Evolutionary conservation across 768 basidiomycete genomes (phyloP).

Genomic region (Mycena metata): DNA sequence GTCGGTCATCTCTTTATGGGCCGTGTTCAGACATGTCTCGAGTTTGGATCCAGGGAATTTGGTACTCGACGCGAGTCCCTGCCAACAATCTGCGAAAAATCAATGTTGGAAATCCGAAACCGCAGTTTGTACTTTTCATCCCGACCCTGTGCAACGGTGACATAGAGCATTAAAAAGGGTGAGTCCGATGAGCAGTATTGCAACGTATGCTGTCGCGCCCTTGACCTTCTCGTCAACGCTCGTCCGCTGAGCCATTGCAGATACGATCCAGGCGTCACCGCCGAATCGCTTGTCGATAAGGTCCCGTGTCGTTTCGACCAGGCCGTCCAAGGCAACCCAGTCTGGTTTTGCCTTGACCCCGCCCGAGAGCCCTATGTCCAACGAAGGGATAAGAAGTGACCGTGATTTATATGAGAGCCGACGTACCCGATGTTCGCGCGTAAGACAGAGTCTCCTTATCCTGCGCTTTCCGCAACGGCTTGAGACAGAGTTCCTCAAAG

Average conservation of each 20-base stretch:
- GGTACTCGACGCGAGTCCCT: neutral
- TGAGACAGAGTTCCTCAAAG: neutral
- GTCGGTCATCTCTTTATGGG: slow-evolving; percentile 4
- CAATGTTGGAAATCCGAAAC: neutral
- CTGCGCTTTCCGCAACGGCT: neutral
- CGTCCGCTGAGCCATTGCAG: slow-evolving; percentile 10
- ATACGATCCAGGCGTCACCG: neutral
- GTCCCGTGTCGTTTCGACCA: neutral
- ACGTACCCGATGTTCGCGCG: slow-evolving; percentile 10
- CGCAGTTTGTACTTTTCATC: slow-evolving; percentile 1
- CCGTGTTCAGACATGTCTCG: slow-evolving; percentile 13
- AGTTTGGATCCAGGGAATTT: slow-evolving; percentile 2
- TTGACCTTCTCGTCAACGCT: slow-evolving; percentile 5
- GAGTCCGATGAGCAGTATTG: too few relatives aligned
- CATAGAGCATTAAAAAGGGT: too few relatives aligned
- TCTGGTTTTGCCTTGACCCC: neutral
- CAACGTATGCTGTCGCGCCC: neutral
- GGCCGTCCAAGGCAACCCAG: neutral
- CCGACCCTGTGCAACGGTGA: neutral
- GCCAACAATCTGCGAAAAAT: neutral
- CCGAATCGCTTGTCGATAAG: neutral
- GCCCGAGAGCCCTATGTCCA: neutral
- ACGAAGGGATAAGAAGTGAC: too few relatives aligned
- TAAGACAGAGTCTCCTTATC: neutral
- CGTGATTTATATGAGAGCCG: neutral